Percentiles rank a stretch among this genome's conserved stretches.
These are phyloP conservation scores for Phialophora verrucosa DNA, from an alignment of 2,329 filamentous ascomycete species.

Conservation along the genomic window DNA sequence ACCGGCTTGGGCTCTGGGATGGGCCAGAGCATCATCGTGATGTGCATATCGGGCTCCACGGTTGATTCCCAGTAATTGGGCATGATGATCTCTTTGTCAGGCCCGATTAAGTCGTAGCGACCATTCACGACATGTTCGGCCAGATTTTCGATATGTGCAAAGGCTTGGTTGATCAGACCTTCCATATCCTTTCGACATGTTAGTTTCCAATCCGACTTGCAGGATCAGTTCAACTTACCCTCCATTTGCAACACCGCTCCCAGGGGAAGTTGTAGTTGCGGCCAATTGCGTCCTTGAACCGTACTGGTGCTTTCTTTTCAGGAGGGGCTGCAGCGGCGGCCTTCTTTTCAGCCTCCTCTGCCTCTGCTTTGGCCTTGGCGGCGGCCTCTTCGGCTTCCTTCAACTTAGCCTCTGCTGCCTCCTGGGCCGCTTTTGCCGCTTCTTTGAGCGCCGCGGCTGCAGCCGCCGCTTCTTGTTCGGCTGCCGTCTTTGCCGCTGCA, in stretches of 20 bases:
- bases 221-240: conserved; percentile 59
- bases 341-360: conserved; percentile 42
- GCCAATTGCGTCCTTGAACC: conserved; percentile 89
- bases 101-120: conserved; percentile 79
- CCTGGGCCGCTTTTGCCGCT: conserved; percentile 42
- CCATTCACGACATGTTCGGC: conserved; percentile 77
- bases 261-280: conserved; percentile 93
- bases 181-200: conserved; percentile 72
- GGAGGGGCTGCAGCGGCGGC: conserved; percentile 51
- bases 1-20: conserved; percentile 56
- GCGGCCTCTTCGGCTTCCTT: conserved; percentile 44
- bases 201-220: conserved; percentile 13
- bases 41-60: conserved; percentile 75
- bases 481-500: conserved; percentile 47
- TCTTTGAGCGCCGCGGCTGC: conserved; percentile 43
- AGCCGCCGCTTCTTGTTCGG: conserved; percentile 45
- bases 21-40: conserved; percentile 72
- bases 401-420: conserved; percentile 45
- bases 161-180: conserved; percentile 82
- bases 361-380: conserved; percentile 41
- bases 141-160: conserved; percentile 76
- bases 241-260: conserved; percentile 82
- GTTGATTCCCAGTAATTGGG: conserved; percentile 82
- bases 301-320: conserved; percentile 74
- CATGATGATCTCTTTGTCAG: conserved; percentile 81